phyloP scores from a whole-genome alignment of 768 basidiomycete genomes.

The Boletus reticuloceps region DNA sequence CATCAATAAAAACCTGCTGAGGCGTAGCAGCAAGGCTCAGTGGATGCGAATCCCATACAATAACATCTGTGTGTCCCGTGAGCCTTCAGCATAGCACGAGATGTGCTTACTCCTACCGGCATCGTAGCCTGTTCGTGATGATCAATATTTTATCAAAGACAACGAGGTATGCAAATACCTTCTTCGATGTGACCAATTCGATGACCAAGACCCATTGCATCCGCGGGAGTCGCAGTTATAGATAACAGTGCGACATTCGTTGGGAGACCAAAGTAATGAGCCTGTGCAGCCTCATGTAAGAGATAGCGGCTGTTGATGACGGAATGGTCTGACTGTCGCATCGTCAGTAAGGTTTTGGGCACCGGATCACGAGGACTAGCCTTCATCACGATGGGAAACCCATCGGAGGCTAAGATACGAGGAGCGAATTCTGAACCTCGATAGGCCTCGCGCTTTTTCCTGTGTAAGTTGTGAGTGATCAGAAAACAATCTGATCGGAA shows the following conservation, averaged over 20 bases:
- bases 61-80: constrained; percentile 46
- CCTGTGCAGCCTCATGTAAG: constrained; percentile 69
- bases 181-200: constrained; percentile 62
- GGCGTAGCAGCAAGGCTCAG: constrained; percentile 74
- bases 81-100: background rate
- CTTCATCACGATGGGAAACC: constrained; percentile 74
- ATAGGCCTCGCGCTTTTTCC: constrained; percentile 82
- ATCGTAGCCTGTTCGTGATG: constrained; percentile 37
- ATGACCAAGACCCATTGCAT: constrained; percentile 68
- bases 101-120: constrained; percentile 33
- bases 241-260: constrained; percentile 57
- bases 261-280: constrained; percentile 64
- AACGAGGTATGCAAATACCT: constrained; percentile 28
- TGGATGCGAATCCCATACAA: constrained; percentile 77
- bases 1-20: constrained; percentile 79
- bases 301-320: constrained; percentile 65
- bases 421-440: constrained; percentile 79
- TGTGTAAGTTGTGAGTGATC: constrained; percentile 14
- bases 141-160: background rate
- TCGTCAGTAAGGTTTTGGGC: background rate
- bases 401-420: constrained; percentile 65
- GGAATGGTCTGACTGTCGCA: constrained; percentile 52
- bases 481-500: background rate
- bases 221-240: constrained; percentile 66
- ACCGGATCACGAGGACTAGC: constrained; percentile 29